Evolutionary conservation across 163 green algal genomes (phyloP), one percentile per base, ranked within the genome.

Genomic region (Scenedesmus sp.): DNA sequence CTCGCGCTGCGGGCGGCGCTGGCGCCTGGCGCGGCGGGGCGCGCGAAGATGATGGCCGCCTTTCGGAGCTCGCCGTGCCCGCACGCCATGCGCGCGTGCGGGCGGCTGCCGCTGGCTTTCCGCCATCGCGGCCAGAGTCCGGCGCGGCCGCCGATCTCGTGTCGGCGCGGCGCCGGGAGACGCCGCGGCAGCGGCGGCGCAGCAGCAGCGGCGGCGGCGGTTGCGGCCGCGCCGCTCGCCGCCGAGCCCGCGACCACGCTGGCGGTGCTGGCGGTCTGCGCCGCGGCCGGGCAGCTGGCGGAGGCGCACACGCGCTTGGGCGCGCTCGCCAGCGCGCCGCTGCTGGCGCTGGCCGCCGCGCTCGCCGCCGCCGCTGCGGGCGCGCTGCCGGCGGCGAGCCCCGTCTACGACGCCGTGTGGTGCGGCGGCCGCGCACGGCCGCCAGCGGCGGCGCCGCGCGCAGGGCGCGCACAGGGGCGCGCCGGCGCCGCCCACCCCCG

Each of bases 391-490:
- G 24, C 82, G 0, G 45, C 54, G 3, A 47, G 64, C 48, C 22
- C 54, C 11, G 69, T 60, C 0, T 90, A 90, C 28, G 88, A 85
- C 29, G 62, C 64, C 6, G 77, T 92, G 18, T 92, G 80, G 83
- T 48, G 31, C 0, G 83, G 80, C n/a, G n/a, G n/a, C n/a, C n/a
- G n/a, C n/a, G n/a, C n/a, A n/a, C n/a, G n/a, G n/a, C n/a, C n/a
- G n/a, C n/a, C n/a, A n/a, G n/a, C n/a, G n/a, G n/a, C n/a, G n/a
- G n/a, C n/a, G n/a, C n/a, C n/a, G n/a, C n/a, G n/a, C n/a, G n/a
- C n/a, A n/a, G n/a, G n/a, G n/a, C n/a, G n/a, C n/a, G n/a, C n/a
- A n/a, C n/a, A n/a, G n/a, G n/a, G n/a, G n/a, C n/a, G n/a, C n/a
- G n/a, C n/a, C n/a, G n/a, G n/a, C n/a, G n/a, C n/a, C n/a, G n/a